Conservation (phyloP, 2,329 filamentous ascomycete genomes). For the Tolypocladium tundrense region DNA sequence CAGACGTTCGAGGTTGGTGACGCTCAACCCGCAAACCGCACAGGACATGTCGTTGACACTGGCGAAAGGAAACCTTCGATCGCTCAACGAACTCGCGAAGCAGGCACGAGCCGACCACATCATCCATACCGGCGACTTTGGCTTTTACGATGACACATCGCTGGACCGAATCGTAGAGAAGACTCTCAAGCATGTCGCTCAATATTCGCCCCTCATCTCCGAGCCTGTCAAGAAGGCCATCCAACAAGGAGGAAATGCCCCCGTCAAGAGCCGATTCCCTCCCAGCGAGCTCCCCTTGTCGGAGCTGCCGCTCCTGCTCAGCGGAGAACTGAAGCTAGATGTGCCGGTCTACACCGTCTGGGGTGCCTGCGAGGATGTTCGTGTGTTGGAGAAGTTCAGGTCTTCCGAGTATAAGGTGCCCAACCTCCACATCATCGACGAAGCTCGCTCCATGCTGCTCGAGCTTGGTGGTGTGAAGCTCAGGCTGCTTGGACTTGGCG, state of each 20-base stretch:
- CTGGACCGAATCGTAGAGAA: constrained; percentile 97
- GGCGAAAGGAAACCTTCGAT: constrained; percentile 74
- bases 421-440: constrained; percentile 97
- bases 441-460: constrained; percentile 89
- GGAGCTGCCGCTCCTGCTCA: constrained; percentile 80
- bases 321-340: constrained; percentile 80
- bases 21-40: neutral
- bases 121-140: constrained; percentile 97
- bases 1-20: constrained; percentile 57
- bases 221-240: constrained; percentile 65
- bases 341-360: constrained; percentile 98
- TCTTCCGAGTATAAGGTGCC: constrained; percentile 96
- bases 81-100: constrained; percentile 91
- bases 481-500: constrained; percentile 82
- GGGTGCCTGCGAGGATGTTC: constrained; percentile 97
- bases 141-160: constrained; percentile 95
- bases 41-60: constrained; percentile 7
- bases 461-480: constrained; percentile 95
- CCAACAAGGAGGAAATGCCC: constrained; percentile 54
- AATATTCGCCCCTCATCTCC: constrained; percentile 90
- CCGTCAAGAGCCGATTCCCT: constrained; percentile 78
- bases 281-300: constrained; percentile 81
- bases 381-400: constrained; percentile 92
- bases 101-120: constrained; percentile 94
- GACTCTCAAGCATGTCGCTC: constrained; percentile 94